Conservation (phyloP, 371 early-diverging fungal genomes). For the Capniomyces stellatus region DNA sequence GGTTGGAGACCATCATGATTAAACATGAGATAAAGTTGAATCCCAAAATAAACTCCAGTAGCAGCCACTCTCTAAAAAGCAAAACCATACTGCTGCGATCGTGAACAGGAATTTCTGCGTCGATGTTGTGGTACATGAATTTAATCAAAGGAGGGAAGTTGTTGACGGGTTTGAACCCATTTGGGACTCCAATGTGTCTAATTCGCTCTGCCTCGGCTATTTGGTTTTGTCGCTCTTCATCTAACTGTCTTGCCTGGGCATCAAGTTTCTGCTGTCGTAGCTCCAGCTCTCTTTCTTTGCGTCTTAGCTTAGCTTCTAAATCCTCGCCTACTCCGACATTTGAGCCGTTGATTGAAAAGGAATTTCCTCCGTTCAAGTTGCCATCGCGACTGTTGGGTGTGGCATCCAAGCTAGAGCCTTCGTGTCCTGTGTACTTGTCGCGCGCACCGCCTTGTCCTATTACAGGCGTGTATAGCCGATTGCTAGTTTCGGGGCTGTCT, state of each 20-base stretch:
- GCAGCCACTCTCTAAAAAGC: conserved; percentile 61
- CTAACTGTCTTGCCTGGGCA: conserved; percentile 24
- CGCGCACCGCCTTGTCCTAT: conserved; percentile 6
- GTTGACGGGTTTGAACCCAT: conserved; percentile 41
- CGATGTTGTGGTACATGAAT: conserved; percentile 59
- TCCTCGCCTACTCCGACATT: conserved; percentile 22
- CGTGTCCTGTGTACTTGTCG: conserved; percentile 1
- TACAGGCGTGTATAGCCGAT: conserved; percentile 9
- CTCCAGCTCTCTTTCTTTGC: conserved; percentile 25
- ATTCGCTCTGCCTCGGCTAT: conserved; percentile 21
- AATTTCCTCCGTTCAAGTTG: conserved; percentile 2
- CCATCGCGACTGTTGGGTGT: conserved; percentile 2
- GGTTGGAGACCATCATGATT: conserved; percentile 43
- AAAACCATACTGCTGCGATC: conserved; percentile 42
- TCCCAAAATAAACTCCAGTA: conserved; percentile 45
- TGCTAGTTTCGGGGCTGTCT: background rate
- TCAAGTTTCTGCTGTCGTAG: conserved; percentile 45
- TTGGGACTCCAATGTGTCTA: conserved; percentile 25
- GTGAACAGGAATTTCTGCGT: conserved; percentile 46
- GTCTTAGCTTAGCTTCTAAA: background rate
- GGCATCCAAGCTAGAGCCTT: conserved; percentile 1
- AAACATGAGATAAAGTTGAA: conserved; percentile 64
- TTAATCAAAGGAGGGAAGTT: conserved; percentile 76
- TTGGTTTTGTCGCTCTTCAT: background rate
- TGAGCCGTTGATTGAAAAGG: conserved; percentile 9